These are phyloP conservation scores for Penicillium sp. DNA, from an alignment of 2,329 filamentous ascomycete genomes.

Conservation along the genomic window DNA sequence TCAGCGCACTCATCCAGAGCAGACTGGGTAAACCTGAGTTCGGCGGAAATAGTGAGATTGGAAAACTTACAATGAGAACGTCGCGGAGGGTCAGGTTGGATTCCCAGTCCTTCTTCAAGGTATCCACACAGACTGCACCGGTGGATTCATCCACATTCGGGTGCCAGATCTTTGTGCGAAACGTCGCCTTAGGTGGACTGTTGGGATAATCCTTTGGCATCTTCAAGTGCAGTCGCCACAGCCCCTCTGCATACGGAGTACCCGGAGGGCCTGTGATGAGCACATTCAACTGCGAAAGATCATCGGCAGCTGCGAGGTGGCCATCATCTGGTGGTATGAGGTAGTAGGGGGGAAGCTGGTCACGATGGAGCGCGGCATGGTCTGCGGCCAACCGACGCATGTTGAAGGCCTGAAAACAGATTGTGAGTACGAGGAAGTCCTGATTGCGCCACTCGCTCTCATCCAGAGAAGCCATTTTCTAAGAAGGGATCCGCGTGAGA, in stretches of 20 bases:
- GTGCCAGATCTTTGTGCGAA: conserved; percentile 64
- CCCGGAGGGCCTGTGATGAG: conserved; percentile 61
- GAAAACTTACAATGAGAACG: conserved; percentile 52
- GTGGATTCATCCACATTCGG: conserved; percentile 65
- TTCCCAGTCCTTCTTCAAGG: conserved; percentile 65
- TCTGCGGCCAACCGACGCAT: conserved; percentile 62
- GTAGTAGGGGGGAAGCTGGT: conserved; percentile 62
- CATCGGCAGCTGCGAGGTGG: conserved; percentile 42
- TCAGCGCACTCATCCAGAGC: background rate
- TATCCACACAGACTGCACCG: conserved; percentile 65
- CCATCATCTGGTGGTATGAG: conserved; percentile 52
- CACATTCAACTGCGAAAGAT: conserved; percentile 59
- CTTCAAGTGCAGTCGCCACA: conserved; percentile 62
- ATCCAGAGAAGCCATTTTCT: background rate
- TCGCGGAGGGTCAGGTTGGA: conserved; percentile 59
- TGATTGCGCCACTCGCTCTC: background rate
- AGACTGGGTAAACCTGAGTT: background rate
- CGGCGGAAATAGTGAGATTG: background rate
- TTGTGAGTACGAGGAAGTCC: conserved; percentile 8
- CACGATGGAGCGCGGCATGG: conserved; percentile 58
- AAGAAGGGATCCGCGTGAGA: background rate
- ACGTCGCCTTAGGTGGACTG: conserved; percentile 57
- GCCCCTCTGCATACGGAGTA: conserved; percentile 60
- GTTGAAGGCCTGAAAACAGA: conserved; percentile 33
- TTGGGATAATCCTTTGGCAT: conserved; percentile 60